Evolutionary conservation across 768 basidiomycete genomes (phyloP), one percentile per base, ranked within the genome.

Genomic region (Royoungia palumana): DNA sequence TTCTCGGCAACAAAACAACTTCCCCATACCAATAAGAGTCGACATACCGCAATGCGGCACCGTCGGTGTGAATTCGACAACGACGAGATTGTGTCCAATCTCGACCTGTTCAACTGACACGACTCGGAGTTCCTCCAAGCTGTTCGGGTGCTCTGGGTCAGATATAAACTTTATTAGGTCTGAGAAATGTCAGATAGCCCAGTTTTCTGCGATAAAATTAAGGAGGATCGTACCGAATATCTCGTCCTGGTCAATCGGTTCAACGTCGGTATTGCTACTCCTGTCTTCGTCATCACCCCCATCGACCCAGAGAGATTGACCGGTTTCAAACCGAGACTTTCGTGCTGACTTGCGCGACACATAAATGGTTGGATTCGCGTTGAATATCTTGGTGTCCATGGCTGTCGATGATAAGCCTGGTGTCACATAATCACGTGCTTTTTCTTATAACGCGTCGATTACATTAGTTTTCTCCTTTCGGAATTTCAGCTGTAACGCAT

Each of bases 31-130:
- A 48, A 99, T 98, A 44, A 97, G 73, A 3, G 94, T 97, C 10
- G 93, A 94, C 91, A 94, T 93, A 41, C 93, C 93, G 55, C 95
- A 98, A 62, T 97, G 94, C 10, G 96, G 95, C 14, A 96, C 91
- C 0, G 96, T 98, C 4, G 96, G 95, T 6, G 96, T 98, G 62
- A 98, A 94, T 63, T 95, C 93, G 54, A 99, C 85, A 30, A 79
- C 73, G 44, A 99, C 75, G 44, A 77, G 77, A 54, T 93, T 87
- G n/a, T 70, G 62, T 28, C 60, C 68, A 34, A 87, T 70, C 12
- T 72, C 70, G 49, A 97, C 85, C 61, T 98, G 94, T 10, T 90
- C 83, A 6, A 84, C 81, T 40, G 92, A 95, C 35, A 99, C 94
- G 32, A 99, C 96, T 20, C 89, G 85, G 9, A 99, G 84, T 63